Conservation (phyloP, 805 yeast genomes). For the Saccharomycopsis sp. region DNA sequence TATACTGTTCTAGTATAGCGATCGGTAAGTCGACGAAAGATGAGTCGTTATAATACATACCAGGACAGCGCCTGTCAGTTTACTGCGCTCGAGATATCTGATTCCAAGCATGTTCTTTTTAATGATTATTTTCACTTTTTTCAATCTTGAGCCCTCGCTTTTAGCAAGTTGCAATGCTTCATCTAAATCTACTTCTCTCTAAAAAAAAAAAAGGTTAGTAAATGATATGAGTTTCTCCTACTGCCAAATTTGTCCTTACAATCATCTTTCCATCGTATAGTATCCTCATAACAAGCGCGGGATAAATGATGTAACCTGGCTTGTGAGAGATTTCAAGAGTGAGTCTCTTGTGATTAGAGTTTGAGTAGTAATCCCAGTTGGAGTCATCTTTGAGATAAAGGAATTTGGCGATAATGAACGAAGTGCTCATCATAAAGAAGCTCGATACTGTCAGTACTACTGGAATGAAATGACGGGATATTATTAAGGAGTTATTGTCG, state of each 20-base stretch:
- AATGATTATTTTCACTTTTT: not conserved
- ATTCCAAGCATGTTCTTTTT: not conserved
- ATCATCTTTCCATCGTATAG: not conserved
- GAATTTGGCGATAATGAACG: not conserved
- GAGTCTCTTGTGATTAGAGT: not conserved
- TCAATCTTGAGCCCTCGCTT: not conserved
- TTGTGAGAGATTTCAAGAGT: not conserved
- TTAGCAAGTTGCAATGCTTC: not conserved
- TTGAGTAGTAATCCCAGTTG: conserved; percentile 1
- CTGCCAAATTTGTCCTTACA: not conserved
- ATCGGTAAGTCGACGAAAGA: too few relatives aligned
- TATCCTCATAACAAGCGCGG: not conserved
- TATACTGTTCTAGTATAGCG: too few relatives aligned
- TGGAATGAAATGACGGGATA: too few relatives aligned
- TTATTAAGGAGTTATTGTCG: not conserved
- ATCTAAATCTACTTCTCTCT: not conserved
- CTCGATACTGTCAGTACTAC: not conserved
- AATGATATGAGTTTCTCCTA: too few relatives aligned
- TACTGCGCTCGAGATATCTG: not conserved
- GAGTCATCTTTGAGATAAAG: not conserved
- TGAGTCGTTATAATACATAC: not conserved
- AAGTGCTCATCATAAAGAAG: not conserved
- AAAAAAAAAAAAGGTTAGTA: conserved; percentile 1
- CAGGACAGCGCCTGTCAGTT: not conserved
- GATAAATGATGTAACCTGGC: not conserved